phyloP scores from a whole-genome alignment of 371 early-diverging fungal genomes.

The Fennellomyces sp. region DNA sequence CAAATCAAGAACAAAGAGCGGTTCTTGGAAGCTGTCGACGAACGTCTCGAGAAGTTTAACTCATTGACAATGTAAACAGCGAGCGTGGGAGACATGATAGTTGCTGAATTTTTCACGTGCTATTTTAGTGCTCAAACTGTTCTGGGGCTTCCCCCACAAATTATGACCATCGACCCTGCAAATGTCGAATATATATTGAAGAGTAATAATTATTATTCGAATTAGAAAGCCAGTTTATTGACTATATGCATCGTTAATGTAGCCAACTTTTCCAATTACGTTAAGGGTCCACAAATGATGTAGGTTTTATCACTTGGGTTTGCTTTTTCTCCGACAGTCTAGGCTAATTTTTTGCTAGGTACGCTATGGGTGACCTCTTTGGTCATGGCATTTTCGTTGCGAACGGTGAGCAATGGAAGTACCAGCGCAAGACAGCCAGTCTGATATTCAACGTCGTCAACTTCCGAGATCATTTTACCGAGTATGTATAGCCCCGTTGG shows the following conservation, averaged over 20 bases:
- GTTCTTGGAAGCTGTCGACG: constrained; percentile 24
- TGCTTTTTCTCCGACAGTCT: neutral
- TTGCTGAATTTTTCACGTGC: neutral
- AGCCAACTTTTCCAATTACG: constrained; percentile 63
- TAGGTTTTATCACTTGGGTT: neutral
- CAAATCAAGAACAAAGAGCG: constrained; percentile 20
- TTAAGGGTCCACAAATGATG: constrained; percentile 49
- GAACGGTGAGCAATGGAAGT: too few species aligned
- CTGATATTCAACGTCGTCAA: constrained; percentile 75
- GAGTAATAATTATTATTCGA: too few species aligned
- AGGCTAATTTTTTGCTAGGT: constrained; percentile 1
- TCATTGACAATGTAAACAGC: constrained; percentile 23
- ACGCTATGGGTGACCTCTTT: constrained; percentile 44
- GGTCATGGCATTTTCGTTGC: constrained; percentile 79
- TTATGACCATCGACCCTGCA: constrained; percentile 44
- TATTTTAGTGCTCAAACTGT: constrained; percentile 20
- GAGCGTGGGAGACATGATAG: neutral
- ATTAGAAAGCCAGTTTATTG: too few species aligned
- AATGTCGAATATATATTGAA: constrained; percentile 45
- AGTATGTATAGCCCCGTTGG: constrained; percentile 16
- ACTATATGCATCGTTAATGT: neutral
- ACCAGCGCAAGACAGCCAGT: constrained; percentile 72
- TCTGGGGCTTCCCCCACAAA: constrained; percentile 30
- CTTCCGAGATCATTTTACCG: constrained; percentile 67
- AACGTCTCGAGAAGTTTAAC: constrained; percentile 20